A percentile compares a stretch with the other conserved stretches of the same genome.
These are phyloP conservation scores for Ustilago xerochloae DNA, from an alignment of 1,284 basidiomycete species.

Conservation along the genomic window DNA sequence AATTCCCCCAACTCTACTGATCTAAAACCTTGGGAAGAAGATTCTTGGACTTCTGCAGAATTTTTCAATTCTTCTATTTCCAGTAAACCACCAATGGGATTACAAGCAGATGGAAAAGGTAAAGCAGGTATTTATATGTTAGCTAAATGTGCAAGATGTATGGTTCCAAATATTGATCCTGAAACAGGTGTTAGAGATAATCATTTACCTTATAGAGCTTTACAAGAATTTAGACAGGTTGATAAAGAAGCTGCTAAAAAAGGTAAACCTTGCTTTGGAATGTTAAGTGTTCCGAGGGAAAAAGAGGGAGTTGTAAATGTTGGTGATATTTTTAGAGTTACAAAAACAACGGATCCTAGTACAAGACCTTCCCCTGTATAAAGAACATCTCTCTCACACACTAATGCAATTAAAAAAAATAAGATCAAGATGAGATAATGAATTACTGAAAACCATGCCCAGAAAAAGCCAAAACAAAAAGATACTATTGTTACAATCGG, in stretches of 20 bases:
- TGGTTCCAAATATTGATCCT: conserved; percentile 59
- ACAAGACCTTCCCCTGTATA: conserved; percentile 30
- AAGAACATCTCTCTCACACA: not conserved
- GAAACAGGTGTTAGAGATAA: conserved; percentile 53
- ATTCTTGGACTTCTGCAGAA: conserved; percentile 56
- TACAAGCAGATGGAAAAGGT: conserved; percentile 46
- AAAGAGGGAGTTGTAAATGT: conserved; percentile 44
- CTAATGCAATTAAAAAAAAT: not conserved
- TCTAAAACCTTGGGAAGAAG: conserved; percentile 60
- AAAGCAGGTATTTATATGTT: conserved; percentile 53
- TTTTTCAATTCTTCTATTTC: conserved; percentile 34
- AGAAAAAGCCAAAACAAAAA: too few species aligned
- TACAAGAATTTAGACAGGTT: conserved; percentile 58
- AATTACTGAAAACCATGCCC: too few species aligned
- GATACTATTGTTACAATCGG: too few species aligned
- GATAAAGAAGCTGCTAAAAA: conserved; percentile 37
- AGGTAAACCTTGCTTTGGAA: conserved; percentile 61
- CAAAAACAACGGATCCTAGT: conserved; percentile 46
- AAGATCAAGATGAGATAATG: too few species aligned
- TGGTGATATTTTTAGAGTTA: conserved; percentile 49
- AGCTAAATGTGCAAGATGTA: conserved; percentile 56
- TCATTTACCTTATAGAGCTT: conserved; percentile 50
- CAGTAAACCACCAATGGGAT: conserved; percentile 23
- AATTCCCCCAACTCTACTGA: conserved; percentile 10
- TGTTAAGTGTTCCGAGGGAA: conserved; percentile 48